A percentile compares a stretch with the other conserved stretches of the same genome.
Conservation (phyloP, 345 rosid genomes). For the Crucihimalaya himalaica region DNA sequence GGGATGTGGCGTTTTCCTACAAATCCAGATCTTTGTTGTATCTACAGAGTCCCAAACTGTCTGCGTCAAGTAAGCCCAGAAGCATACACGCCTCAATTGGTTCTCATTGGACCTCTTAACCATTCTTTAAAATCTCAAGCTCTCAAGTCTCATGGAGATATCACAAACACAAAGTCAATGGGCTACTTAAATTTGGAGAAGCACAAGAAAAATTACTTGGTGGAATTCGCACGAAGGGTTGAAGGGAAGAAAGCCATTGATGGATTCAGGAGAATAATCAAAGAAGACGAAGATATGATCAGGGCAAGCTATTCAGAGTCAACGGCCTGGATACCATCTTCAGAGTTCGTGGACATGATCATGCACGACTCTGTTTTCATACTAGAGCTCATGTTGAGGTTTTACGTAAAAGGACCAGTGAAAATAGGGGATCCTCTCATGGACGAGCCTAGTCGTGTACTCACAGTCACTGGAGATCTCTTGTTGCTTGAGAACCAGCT, state of each 20-base stretch:
- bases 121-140: no score
- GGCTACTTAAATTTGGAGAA: no score
- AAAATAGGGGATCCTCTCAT: not conserved
- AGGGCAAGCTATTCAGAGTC: slow-evolving; percentile 27
- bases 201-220: not conserved
- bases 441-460: not conserved
- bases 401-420: accelerated
- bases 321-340: not conserved
- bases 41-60: no score
- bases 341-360: slow-evolving; percentile 4
- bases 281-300: not conserved
- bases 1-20: no score
- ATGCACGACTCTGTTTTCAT: slow-evolving; percentile 25
- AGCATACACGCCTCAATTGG: no score
- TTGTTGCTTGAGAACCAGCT: slow-evolving; percentile 36
- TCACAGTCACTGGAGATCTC: not conserved
- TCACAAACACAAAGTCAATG: no score
- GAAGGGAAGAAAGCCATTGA: not conserved
- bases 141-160: no score
- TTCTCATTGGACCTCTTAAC: no score
- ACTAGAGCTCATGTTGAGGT: not conserved
- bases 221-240: not conserved
- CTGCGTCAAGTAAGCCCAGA: no score
- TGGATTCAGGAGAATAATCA: not conserved
- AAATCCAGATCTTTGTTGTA: no score